A percentile compares a stretch with the other conserved stretches of the same genome.
Evolutionary conservation across 2,329 filamentous ascomycete species (phyloP).

Genomic region (Aureobasidium namibiae): DNA sequence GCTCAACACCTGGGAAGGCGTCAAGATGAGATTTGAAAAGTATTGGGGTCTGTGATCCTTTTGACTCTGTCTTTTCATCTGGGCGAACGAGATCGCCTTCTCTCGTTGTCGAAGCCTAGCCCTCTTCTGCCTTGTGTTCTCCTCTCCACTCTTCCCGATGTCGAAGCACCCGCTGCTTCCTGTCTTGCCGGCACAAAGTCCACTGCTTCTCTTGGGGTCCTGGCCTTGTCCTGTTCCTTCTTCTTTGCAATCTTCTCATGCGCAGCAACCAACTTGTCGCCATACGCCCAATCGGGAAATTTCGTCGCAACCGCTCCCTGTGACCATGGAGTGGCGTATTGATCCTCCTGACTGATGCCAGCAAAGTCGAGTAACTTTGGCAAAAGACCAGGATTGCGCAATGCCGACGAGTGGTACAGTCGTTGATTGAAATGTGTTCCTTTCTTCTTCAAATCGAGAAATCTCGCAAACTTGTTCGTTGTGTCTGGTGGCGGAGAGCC

Average conservation of each 20-base stretch:
- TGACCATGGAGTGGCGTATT: slow-evolving; percentile 56
- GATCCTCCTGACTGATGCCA: slow-evolving; percentile 45
- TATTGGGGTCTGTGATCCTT: slow-evolving; percentile 21
- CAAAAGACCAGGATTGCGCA: slow-evolving; percentile 64
- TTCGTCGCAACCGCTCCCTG: slow-evolving; percentile 21
- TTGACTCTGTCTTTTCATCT: neutral
- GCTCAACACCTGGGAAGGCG: slow-evolving; percentile 54
- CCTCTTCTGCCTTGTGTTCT: slow-evolving; percentile 6
- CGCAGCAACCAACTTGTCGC: slow-evolving; percentile 8
- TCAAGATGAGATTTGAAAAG: slow-evolving; percentile 44
- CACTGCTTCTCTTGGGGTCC: neutral
- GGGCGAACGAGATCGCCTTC: slow-evolving; percentile 7
- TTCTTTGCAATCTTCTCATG: slow-evolving; percentile 13
- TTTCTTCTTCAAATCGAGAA: slow-evolving; percentile 68
- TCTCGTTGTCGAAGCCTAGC: slow-evolving; percentile 12
- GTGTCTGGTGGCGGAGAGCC: slow-evolving; percentile 36
- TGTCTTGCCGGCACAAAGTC: slow-evolving; percentile 11
- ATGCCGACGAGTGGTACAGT: slow-evolving; percentile 55
- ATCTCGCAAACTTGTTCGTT: slow-evolving; percentile 58
- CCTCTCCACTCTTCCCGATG: slow-evolving; percentile 7
- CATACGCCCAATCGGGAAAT: slow-evolving; percentile 13
- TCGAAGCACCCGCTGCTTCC: neutral
- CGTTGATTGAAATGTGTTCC: slow-evolving; percentile 72
- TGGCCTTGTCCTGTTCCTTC: slow-evolving; percentile 9
- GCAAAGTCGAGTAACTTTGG: slow-evolving; percentile 67